phyloP scores from a whole-genome alignment of 352 stramenopile species.

The Globisporangium nagaii region DNA sequence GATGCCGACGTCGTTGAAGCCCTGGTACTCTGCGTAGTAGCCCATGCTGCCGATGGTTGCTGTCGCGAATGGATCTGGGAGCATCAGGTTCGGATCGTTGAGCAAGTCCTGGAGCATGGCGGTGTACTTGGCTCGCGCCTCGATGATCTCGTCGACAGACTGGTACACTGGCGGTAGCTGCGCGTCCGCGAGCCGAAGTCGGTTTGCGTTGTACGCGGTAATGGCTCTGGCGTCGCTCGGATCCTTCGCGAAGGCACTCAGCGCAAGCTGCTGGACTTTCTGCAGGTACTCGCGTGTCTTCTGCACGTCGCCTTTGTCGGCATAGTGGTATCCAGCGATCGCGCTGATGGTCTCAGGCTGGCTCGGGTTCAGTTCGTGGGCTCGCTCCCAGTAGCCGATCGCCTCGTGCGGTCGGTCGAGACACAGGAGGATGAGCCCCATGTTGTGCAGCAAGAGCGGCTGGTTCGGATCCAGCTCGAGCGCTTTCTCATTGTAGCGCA shows the following conservation, averaged over 20 bases:
- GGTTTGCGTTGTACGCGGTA: slow-evolving; percentile 3
- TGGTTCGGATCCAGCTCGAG: slow-evolving; percentile 13
- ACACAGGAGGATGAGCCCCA: slow-evolving; percentile 12
- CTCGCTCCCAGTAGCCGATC: slow-evolving; percentile 9
- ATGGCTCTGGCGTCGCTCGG: background rate
- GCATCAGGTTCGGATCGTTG: background rate
- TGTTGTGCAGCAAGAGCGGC: slow-evolving; percentile 21
- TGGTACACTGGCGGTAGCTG: slow-evolving; percentile 22
- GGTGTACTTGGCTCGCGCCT: slow-evolving; percentile 10
- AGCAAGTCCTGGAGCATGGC: slow-evolving; percentile 9
- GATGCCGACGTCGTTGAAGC: slow-evolving; percentile 29
- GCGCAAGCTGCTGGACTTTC: background rate
- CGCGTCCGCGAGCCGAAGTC: slow-evolving; percentile 17
- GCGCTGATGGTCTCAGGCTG: slow-evolving; percentile 10
- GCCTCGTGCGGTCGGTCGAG: slow-evolving; percentile 4
- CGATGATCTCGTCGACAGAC: slow-evolving; percentile 11
- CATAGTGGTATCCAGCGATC: slow-evolving; percentile 18
- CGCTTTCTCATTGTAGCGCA: slow-evolving; percentile 9
- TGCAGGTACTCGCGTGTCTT: slow-evolving; percentile 2
- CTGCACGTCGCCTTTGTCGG: slow-evolving; percentile 8
- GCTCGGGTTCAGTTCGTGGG: slow-evolving; percentile 2
- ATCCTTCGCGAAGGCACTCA: background rate
- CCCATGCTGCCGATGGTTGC: slow-evolving; percentile 33
- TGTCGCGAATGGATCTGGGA: slow-evolving; percentile 18
- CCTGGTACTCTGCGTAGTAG: slow-evolving; percentile 67